Evolutionary conservation across 2,329 filamentous ascomycete genomes (phyloP).

Genomic region (Eurotiales sp.): DNA sequence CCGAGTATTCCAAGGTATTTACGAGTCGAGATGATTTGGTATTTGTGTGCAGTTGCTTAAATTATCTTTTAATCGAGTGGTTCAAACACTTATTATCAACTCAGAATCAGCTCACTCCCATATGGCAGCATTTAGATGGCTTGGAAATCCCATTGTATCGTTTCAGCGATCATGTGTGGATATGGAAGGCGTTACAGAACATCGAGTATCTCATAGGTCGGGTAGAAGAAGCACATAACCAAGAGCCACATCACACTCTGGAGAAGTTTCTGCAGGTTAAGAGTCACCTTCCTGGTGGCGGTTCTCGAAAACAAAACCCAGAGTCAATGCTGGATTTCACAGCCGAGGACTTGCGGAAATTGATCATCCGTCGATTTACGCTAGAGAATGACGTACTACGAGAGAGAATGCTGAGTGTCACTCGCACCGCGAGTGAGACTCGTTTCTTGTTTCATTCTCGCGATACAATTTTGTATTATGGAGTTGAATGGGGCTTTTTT

Average conservation of each 20-base stretch:
- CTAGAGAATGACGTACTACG: conserved; percentile 17
- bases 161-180: conserved; percentile 19
- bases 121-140: conserved; percentile 16
- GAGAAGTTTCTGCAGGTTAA: background rate
- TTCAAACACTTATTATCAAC: conserved; percentile 9
- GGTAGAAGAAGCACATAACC: conserved; percentile 6
- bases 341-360: conserved; percentile 16
- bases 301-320: background rate
- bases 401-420: conserved; percentile 18
- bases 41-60: conserved; percentile 17
- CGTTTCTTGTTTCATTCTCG: conserved; percentile 18
- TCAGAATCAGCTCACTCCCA: conserved; percentile 17
- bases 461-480: conserved; percentile 19
- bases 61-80: conserved; percentile 13
- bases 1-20: conserved; percentile 16
- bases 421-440: conserved; percentile 17
- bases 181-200: conserved; percentile 17
- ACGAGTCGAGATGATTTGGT: conserved; percentile 5
- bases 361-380: conserved; percentile 17
- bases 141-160: conserved; percentile 18
- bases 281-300: conserved; percentile 1
- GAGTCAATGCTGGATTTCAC: conserved; percentile 14
- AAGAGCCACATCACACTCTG: conserved; percentile 9
- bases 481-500: conserved; percentile 16
- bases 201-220: conserved; percentile 16